Base-by-base conservation (phyloP, 306 rosid species). In the Alnus rubra region DNA sequence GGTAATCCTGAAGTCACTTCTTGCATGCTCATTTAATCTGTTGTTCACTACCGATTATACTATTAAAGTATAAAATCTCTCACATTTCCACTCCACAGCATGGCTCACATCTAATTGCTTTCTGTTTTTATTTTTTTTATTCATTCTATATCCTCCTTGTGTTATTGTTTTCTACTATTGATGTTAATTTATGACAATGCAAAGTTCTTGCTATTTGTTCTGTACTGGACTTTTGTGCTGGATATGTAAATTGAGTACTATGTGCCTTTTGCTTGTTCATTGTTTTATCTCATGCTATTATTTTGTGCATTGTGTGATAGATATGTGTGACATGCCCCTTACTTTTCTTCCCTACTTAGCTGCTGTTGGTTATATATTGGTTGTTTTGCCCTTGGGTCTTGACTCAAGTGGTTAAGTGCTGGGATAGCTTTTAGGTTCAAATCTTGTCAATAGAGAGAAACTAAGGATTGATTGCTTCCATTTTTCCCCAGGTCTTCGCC, bases 401-500 rank as follows among this genome's bases (percentile, higher is more conserved):
- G 7, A 42, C 33, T 68, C 48, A 9, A 18, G 49, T 42, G 72
- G 50, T 39, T 9, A 3, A n/a, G 31, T 28, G 19, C 28, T 68
- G 31, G 31, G 28, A 48, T 42, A 68, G 31, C 23, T 68, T 68
- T 68, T 68, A 42, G 15, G 30, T 67, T 42, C 72, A 18, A n/a
- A 68, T 68, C 7, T 42, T 68, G 6, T 13, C 12, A 9, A 68
- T 39, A 39, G 18, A 37, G 49, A 63, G 69, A 13, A 54, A 54
- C 74, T 65, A 73, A 79, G 56, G 58, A 76, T 54, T 75, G 75
- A 76, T 84, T 47, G 75, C 39, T 78, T 80, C 73, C 78, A 75
- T 82, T 86, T 81, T 84, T 64, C 44, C 81, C 69, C 91, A 95
- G 98, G 92, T 84, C 15, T 87, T 91, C 86, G 99, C 99, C 71